Evolutionary conservation across 257 asterid species (phyloP), one percentile per base, ranked within the genome.

Genomic region (Prunella vulgaris): DNA sequence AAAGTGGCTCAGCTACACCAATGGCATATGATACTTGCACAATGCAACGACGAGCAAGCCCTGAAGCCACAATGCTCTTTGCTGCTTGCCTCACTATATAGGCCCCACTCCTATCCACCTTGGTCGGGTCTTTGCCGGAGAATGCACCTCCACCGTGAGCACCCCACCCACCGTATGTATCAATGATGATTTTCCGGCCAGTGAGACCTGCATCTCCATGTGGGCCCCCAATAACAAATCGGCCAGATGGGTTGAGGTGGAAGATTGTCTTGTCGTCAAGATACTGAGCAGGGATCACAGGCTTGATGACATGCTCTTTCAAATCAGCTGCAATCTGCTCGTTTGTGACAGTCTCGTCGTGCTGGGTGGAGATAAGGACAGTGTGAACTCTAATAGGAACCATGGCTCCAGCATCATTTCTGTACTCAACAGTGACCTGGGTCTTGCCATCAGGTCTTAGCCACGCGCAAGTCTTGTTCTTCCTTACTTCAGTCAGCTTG

Each of bases 91-190:
- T 81, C 66, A 82, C 91, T 10, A 87, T 79, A 25, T 87, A 87
- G 0, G 94, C 91, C 15, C 94, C 94, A 40, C 94, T 85, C 52
- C 94, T 81, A 54, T 87, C 89, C 68, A 87, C 94, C 82, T 87
- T 87, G 24, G 87, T 87, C 0, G 93, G 90, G 12, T 87, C 90
- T 71, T 87, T 87, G 13, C 90, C 93, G 1, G 90, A 87, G 77
- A 87, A 87, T 24, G 93, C 93, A 79, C 93, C 93, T 0, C 93
- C 90, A 27, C 93, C 93, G 3, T 87, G 93, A 60, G 90, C 87
- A 6, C 88, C 93, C 93, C 93, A 87, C 2, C 94, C 94, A 51
- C 94, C 90, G 6, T 87, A 85, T 0, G 90, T 87, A 49, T 87
- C 94, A 0, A 87, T 84, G 53, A 87, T 81, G 68, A 87, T 80